A percentile compares a stretch with the other conserved stretches of the same genome.
These are phyloP conservation scores for Vaccinium corymbosum DNA, from an alignment of 148 eudicot genomes.

Conservation along the genomic window DNA sequence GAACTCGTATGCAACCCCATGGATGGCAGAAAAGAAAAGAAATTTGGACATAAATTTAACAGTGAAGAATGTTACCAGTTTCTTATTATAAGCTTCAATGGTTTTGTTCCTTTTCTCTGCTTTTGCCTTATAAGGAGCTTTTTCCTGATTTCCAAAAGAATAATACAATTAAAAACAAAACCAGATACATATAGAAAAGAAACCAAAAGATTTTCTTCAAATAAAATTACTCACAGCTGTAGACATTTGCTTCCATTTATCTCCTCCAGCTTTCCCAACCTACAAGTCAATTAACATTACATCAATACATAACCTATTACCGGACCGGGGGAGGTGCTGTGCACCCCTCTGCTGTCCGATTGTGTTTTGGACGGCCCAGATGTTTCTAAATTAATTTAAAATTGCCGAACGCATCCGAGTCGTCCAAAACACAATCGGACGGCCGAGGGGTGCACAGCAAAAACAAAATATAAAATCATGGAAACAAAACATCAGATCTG, in stretches of 20 bases:
- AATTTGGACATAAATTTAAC: background rate
- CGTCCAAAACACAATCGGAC: too few relatives aligned
- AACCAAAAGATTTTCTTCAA: background rate
- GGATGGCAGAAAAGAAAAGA: too few relatives aligned
- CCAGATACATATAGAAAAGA: background rate
- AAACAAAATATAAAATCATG: background rate
- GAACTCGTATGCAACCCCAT: too few relatives aligned
- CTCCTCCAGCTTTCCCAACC: constrained; percentile 45
- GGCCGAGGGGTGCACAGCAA: too few relatives aligned
- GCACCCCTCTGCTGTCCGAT: too few relatives aligned
- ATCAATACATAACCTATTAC: background rate
- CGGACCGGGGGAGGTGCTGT: too few relatives aligned
- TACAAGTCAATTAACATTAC: background rate
- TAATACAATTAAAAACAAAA: background rate
- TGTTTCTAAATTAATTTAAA: too few relatives aligned
- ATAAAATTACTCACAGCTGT: constrained; percentile 18
- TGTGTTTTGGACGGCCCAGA: too few relatives aligned
- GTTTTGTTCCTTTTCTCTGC: constrained; percentile 41
- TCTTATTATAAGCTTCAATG: constrained; percentile 39
- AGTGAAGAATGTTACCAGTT: constrained; percentile 15
- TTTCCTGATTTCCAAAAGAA: constrained; percentile 24
- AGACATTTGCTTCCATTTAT: constrained; percentile 30
- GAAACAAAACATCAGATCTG: background rate
- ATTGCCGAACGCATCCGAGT: too few relatives aligned
- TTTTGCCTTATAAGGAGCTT: constrained; percentile 33